Evolutionary conservation across 352 stramenopile species (phyloP), one percentile per base, ranked within the genome.

Genomic region (Globisporangium mamillatum): DNA sequence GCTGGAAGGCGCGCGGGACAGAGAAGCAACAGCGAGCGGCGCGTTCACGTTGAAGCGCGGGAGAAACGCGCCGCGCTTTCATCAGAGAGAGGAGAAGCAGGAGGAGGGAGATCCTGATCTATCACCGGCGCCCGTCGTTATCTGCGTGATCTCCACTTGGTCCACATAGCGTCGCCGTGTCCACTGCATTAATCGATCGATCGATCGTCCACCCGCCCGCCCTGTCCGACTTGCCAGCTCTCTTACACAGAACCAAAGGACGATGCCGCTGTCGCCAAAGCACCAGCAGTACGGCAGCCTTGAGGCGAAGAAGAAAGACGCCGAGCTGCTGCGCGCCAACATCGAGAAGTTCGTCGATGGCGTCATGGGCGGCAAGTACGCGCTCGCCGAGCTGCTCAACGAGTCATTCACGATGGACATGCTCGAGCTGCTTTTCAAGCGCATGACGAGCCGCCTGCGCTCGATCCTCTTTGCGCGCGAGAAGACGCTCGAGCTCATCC

Each of bases 341-440:
- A 92, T 94, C 56, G 86, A 94, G 78, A 81, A 79, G 52, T 94
- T 94, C 65, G 86, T 94, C 58, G 86, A 94, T 66, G 86, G 80
- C n/a, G 69, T 93, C 59, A 93, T 89, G 79, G 81, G 79, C 61
- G 76, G 86, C 25, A 60, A 80, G 64, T 89, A 86, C 70, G 69
- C 79, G 61, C 71, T 94, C 54, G 75, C 74, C 5, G 71, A 91
- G 60, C 70, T 94, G 53, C 77, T 94, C 32, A 94, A 94, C 73
- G 84, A 92, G 71, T 88, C 77, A 22, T 94, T 94, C 71, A 81
- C 83, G 66, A 84, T 89, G 65, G 84, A 94, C 38, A 94, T 94
- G 86, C 69, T 94, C 34, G 86, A 94, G 46, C 69, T 94, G 63
- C 81, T 94, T 29, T 91, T 94, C 68, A 94, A 94, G 74, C 84